Percentiles rank a stretch among this genome's conserved stretches.
These are phyloP conservation scores for Termitomyces sp. DNA, from an alignment of 768 basidiomycete species.

Conservation along the genomic window DNA sequence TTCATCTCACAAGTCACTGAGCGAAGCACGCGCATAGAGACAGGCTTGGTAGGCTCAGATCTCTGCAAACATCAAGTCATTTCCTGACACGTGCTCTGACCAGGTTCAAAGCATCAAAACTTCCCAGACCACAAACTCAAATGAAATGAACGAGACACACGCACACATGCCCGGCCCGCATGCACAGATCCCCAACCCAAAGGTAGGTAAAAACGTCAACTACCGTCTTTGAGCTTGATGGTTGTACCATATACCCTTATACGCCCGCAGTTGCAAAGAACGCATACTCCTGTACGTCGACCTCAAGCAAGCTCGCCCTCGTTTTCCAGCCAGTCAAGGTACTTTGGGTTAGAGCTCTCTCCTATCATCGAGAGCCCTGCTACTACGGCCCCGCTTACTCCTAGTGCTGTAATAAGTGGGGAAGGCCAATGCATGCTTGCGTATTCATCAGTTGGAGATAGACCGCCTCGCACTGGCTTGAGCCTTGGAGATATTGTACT, in stretches of 20 bases:
- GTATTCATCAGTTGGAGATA: not conserved
- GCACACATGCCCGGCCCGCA: no score
- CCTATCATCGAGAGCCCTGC: constrained; percentile 11
- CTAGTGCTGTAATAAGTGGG: constrained; percentile 3
- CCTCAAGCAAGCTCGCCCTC: constrained; percentile 1
- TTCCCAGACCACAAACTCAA: not conserved
- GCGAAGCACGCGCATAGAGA: not conserved
- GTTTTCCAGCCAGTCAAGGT: constrained; percentile 7
- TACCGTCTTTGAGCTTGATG: no score
- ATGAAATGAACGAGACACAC: not conserved
- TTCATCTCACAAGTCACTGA: not conserved
- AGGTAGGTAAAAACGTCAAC: not conserved
- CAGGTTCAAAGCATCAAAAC: not conserved
- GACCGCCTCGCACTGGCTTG: not conserved
- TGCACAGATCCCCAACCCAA: not conserved
- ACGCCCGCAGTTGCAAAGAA: not conserved
- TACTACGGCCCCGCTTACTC: not conserved
- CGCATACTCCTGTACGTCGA: not conserved
- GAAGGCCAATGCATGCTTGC: not conserved
- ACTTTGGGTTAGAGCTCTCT: constrained; percentile 11
- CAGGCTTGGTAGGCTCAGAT: not conserved
- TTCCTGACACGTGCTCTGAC: not conserved
- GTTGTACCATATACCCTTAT: not conserved
- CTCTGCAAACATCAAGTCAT: not conserved
- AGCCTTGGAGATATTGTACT: not conserved